phyloP scores from a whole-genome alignment of 805 yeast genomes.

The Candida ovalis region DNA sequence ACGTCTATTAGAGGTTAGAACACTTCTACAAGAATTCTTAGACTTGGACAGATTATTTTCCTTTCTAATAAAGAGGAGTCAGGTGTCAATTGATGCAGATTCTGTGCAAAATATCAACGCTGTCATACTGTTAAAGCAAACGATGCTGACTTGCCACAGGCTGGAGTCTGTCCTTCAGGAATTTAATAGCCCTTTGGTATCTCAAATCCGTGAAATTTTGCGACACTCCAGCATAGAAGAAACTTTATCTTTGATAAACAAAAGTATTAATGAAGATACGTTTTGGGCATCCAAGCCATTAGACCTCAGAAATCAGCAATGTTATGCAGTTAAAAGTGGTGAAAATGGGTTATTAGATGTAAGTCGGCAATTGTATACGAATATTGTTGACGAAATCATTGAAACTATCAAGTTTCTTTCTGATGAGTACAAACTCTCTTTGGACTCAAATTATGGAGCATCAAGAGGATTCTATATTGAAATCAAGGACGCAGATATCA shows the following conservation, averaged over 20 bases:
- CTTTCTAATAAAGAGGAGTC: slow-evolving; percentile 28
- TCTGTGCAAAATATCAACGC: slow-evolving; percentile 38
- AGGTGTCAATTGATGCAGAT: slow-evolving; percentile 17
- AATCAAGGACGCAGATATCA: slow-evolving; percentile 15
- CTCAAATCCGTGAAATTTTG: slow-evolving; percentile 29
- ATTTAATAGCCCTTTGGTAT: slow-evolving; percentile 9
- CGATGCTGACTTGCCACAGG: slow-evolving; percentile 24
- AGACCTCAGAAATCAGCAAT: slow-evolving; percentile 41
- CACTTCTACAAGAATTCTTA: slow-evolving; percentile 26
- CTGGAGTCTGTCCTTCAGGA: slow-evolving; percentile 17
- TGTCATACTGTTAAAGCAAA: slow-evolving; percentile 36
- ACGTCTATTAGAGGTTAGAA: slow-evolving; percentile 15
- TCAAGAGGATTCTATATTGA: slow-evolving; percentile 37
- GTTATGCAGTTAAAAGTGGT: slow-evolving; percentile 42
- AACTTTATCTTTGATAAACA: slow-evolving; percentile 27
- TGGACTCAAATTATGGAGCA: slow-evolving; percentile 34
- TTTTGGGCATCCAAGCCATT: slow-evolving; percentile 37
- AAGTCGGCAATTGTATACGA: slow-evolving; percentile 39
- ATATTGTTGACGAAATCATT: slow-evolving; percentile 34
- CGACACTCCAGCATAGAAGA: slow-evolving; percentile 19
- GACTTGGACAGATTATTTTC: slow-evolving; percentile 42
- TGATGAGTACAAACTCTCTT: slow-evolving; percentile 18
- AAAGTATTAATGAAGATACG: slow-evolving; percentile 39
- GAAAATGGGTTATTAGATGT: slow-evolving; percentile 43
- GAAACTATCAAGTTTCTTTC: slow-evolving; percentile 24